Conservation (phyloP, 2,329 filamentous ascomycete genomes). For the Ophiostoma ulmi region DNA sequence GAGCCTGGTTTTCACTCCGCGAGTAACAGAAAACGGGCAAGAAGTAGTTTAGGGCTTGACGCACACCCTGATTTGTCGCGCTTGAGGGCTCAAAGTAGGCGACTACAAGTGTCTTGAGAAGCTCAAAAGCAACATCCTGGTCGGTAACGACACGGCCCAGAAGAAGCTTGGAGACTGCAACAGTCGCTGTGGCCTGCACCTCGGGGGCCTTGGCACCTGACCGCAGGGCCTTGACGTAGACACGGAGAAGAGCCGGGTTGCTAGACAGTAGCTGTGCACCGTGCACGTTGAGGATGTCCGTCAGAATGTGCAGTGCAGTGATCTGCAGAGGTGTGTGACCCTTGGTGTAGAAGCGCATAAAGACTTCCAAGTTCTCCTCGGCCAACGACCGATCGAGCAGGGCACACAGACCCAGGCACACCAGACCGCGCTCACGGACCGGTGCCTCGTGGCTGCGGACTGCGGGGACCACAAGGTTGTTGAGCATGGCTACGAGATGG, state of each 20-base stretch:
- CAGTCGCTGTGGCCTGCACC: slow-evolving; percentile 75
- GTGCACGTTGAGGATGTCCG: slow-evolving; percentile 87
- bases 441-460: slow-evolving; percentile 90
- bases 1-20: slow-evolving; percentile 70
- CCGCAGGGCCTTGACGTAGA: slow-evolving; percentile 78
- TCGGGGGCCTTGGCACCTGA: slow-evolving; percentile 60
- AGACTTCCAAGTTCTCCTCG: slow-evolving; percentile 84
- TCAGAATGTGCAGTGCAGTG: slow-evolving; percentile 84
- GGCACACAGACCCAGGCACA: slow-evolving; percentile 86
- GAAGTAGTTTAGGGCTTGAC: slow-evolving; percentile 89
- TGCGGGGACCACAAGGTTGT: slow-evolving; percentile 92
- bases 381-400: slow-evolving; percentile 87
- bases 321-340: slow-evolving; percentile 86
- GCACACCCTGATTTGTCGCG: slow-evolving; percentile 69
- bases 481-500: slow-evolving; percentile 93
- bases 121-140: slow-evolving; percentile 58
- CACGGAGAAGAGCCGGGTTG: slow-evolving; percentile 68
- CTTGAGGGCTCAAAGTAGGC: slow-evolving; percentile 88
- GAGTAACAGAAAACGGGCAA: slow-evolving; percentile 91
- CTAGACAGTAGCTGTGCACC: slow-evolving; percentile 68
- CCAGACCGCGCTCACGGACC: slow-evolving; percentile 81
- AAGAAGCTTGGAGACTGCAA: slow-evolving; percentile 79
- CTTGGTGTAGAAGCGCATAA: slow-evolving; percentile 93
- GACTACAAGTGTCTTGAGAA: slow-evolving; percentile 79
- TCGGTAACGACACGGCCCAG: slow-evolving; percentile 74